A percentile compares a stretch with the other conserved stretches of the same genome.
phyloP scores from a whole-genome alignment of 371 early-diverging fungal species.

The Gilbertella persicaria region DNA sequence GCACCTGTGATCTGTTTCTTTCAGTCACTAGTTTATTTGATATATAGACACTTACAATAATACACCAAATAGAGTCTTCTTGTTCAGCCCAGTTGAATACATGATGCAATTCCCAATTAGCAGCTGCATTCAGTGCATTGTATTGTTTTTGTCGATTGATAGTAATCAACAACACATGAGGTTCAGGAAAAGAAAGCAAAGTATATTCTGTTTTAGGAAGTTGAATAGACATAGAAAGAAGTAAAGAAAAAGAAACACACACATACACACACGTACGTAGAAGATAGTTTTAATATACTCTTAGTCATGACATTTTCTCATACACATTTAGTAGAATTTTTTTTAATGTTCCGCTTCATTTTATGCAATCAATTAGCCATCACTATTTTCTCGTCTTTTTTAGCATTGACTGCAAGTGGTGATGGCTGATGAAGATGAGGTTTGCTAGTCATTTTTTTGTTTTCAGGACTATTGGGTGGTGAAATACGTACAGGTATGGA shows the following conservation, averaged over 20 bases:
- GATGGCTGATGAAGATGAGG: constrained; percentile 28
- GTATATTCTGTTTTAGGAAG: constrained; percentile 39
- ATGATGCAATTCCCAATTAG: constrained; percentile 42
- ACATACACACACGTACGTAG: too few species aligned
- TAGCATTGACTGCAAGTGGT: constrained; percentile 22
- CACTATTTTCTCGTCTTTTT: constrained; percentile 17
- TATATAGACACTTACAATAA: constrained; percentile 32
- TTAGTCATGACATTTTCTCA: neutral
- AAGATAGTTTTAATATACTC: neutral
- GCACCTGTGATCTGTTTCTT: constrained; percentile 46
- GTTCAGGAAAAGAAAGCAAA: constrained; percentile 35
- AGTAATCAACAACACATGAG: constrained; percentile 47
- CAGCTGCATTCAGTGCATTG: constrained; percentile 46
- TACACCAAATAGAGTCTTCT: constrained; percentile 45
- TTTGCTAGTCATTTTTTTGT: constrained; percentile 21
- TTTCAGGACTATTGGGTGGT: constrained; percentile 54
- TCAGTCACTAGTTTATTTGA: too few species aligned
- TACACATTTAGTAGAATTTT: too few species aligned
- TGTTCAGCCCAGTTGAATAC: constrained; percentile 51
- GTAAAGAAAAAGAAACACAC: neutral
- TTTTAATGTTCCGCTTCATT: neutral
- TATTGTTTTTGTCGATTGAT: constrained; percentile 47
- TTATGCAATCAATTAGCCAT: constrained; percentile 15
- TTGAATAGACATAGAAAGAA: constrained; percentile 7
- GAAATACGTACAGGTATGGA: constrained; percentile 56